Conservation (phyloP, 208 protist genomes). For the Trypanosomatidae sp. region DNA sequence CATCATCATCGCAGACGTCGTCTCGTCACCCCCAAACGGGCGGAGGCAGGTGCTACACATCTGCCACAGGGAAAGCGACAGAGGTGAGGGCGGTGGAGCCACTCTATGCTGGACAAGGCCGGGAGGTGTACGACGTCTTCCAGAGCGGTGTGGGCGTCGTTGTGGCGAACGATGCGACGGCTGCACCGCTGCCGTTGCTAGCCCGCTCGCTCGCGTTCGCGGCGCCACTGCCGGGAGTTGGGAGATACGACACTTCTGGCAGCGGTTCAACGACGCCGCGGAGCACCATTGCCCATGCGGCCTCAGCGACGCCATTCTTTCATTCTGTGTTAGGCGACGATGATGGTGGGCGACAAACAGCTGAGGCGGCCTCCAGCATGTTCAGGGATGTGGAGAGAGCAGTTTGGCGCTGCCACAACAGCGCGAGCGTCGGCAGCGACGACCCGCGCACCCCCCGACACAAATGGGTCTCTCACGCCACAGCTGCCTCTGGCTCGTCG, state of each 20-base stretch:
- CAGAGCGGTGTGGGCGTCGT: background rate
- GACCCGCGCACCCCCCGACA: background rate
- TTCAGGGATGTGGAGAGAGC: background rate
- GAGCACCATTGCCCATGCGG: background rate
- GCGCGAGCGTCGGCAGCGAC: background rate
- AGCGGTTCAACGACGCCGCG: background rate
- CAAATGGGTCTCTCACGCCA: background rate
- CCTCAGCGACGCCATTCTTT: background rate
- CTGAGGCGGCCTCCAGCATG: background rate
- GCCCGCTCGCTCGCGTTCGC: background rate
- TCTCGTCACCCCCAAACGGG: background rate
- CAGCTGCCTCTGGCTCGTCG: background rate
- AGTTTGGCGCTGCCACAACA: background rate
- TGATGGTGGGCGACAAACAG: background rate
- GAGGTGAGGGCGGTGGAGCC: background rate
- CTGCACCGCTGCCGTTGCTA: background rate
- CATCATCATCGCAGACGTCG: background rate
- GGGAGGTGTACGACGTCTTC: background rate
- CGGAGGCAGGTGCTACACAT: background rate
- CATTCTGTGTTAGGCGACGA: constrained; percentile 1
- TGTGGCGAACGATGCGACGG: background rate
- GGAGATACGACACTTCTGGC: background rate
- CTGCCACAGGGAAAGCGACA: background rate
- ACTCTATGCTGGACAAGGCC: constrained; percentile 9
- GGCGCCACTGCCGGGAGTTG: background rate